Evolutionary conservation across 129 eudicot species (phyloP).

Genomic region (Saposhnikovia divaricata): DNA sequence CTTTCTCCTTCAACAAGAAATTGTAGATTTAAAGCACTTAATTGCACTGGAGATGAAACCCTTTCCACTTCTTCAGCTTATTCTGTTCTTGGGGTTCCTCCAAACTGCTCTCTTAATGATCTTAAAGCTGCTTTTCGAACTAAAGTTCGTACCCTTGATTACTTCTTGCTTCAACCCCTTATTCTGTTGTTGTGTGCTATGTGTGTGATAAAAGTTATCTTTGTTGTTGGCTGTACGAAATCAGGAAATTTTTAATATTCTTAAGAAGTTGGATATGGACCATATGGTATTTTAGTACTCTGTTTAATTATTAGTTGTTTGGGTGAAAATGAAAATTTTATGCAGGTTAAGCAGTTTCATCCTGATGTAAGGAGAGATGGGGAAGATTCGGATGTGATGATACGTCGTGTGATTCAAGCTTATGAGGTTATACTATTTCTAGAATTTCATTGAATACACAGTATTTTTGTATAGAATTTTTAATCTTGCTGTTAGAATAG

Average conservation of each 20-base stretch:
- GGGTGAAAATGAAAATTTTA: not conserved
- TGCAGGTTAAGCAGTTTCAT: conserved; percentile 86
- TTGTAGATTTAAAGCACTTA: conserved; percentile 10
- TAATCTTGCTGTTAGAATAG: not conserved
- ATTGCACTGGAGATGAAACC: conserved; percentile 33
- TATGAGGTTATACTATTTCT: conserved; percentile 50
- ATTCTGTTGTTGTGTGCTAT: not conserved
- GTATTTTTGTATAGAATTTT: not conserved
- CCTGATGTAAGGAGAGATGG: conserved; percentile 68
- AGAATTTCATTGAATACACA: not conserved
- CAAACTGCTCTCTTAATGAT: conserved; percentile 45
- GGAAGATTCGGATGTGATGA: conserved; percentile 62
- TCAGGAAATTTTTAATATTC: not conserved
- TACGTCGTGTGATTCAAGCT: conserved; percentile 76
- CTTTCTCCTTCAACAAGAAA: not conserved
- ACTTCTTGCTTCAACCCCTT: not conserved
- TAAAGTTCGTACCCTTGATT: conserved; percentile 38
- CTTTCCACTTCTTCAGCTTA: conserved; percentile 53
- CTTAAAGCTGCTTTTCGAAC: conserved; percentile 89
- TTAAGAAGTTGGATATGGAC: not conserved
- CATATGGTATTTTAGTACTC: not conserved
- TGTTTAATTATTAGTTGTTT: not conserved
- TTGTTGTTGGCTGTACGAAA: not conserved
- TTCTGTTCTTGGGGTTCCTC: conserved; percentile 57
- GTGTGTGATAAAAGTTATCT: not conserved